Conservation (phyloP, 768 basidiomycete species). For the Tulasnella sp. region DNA sequence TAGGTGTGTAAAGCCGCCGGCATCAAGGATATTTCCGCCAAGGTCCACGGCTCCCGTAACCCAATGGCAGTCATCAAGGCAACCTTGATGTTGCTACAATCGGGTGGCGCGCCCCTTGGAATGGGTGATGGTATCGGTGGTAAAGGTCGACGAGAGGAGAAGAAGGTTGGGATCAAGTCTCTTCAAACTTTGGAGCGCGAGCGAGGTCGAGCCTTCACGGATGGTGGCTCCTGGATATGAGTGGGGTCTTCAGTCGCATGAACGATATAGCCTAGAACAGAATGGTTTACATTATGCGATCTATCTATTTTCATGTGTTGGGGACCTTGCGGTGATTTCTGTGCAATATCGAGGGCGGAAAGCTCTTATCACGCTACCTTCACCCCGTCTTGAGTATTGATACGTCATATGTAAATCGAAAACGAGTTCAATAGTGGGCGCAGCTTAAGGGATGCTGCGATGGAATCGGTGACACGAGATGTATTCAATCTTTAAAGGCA, state of each 20-base stretch:
- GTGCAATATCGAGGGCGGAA: no score
- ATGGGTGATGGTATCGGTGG: slow-evolving; percentile 81
- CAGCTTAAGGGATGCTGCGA: no score
- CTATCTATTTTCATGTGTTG: no score
- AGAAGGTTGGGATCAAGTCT: slow-evolving; percentile 59
- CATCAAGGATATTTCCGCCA: slow-evolving; percentile 88
- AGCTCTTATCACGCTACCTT: no score
- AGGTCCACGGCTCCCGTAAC: slow-evolving; percentile 90
- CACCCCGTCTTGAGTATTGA: no score
- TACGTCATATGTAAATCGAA: no score
- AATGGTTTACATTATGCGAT: background rate
- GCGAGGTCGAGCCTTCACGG: slow-evolving; percentile 65
- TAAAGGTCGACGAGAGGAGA: slow-evolving; percentile 53
- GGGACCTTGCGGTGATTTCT: no score
- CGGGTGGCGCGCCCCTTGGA: slow-evolving; percentile 64
- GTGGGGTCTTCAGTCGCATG: background rate
- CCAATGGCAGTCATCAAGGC: slow-evolving; percentile 79
- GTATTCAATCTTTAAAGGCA: no score
- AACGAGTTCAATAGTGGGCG: no score
- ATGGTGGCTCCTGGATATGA: slow-evolving; percentile 39
- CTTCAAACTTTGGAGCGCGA: slow-evolving; percentile 69
- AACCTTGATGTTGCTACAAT: slow-evolving; percentile 68
- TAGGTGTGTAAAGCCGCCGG: slow-evolving; percentile 86
- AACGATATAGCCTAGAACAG: background rate
- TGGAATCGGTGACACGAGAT: no score